phyloP scores from a whole-genome alignment of 106 monocot genomes.

The Cymbidium sinense region DNA sequence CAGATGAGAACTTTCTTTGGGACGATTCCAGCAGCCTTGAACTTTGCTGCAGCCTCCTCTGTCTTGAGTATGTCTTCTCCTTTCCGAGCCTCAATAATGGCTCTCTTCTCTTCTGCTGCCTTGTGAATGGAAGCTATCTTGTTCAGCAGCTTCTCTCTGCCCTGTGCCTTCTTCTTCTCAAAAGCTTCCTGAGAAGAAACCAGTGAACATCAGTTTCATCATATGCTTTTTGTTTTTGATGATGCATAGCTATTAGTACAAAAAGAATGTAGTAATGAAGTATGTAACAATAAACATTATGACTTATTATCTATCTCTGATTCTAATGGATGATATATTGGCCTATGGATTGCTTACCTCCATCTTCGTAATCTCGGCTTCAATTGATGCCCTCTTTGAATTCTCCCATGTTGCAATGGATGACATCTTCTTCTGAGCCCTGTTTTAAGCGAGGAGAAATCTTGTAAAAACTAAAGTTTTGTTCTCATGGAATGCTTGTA shows the following conservation, averaged over 20 bases:
- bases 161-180: slow-evolving; percentile 3
- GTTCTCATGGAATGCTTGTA: background rate
- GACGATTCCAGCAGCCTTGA: background rate
- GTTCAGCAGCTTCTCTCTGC: slow-evolving; percentile 1
- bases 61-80: background rate
- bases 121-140: slow-evolving; percentile 1
- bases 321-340: too few species aligned
- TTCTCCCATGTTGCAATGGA: slow-evolving; percentile 58
- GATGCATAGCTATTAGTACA: too few species aligned
- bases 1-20: background rate
- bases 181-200: background rate
- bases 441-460: slow-evolving; percentile 4
- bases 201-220: background rate
- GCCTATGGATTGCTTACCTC: slow-evolving; percentile 18
- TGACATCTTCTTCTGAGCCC: slow-evolving; percentile 44
- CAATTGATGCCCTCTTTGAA: slow-evolving; percentile 35
- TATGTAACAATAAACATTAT: too few species aligned
- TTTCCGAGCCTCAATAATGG: slow-evolving; percentile 1
- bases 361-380: slow-evolving; percentile 36
- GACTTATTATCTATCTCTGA: too few species aligned
- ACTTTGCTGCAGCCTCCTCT: slow-evolving; percentile 1
- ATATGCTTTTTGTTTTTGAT: too few species aligned
- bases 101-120: slow-evolving; percentile 1
- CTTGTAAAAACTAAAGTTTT: background rate
- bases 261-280: too few species aligned